Evolutionary conservation across 495 filamentous ascomycete genomes (phyloP), one percentile per base, ranked within the genome.

Genomic region (Geopyxis carbonaria): DNA sequence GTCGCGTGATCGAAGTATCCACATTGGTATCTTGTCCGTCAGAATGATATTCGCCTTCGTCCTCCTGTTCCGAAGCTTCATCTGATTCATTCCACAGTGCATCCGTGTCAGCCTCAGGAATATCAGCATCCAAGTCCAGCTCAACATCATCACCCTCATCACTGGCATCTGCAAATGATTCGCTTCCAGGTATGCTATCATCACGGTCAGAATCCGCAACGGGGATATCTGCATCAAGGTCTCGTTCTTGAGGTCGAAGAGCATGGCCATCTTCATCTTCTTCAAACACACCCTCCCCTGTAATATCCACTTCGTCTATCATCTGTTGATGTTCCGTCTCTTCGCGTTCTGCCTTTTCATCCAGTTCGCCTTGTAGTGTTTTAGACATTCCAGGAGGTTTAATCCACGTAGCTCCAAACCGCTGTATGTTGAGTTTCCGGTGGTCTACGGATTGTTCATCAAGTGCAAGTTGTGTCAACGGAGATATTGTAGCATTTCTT

Each of bases 401-500:
- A 46, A 91, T 73, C 82, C 82, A 91, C 20, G 69, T 70, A 47
- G 64, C 69, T 36, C 82, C 82, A 48, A 82, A 82, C 42, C 73
- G 75, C 14, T 72, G 67, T 27, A 86, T 76, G 48, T 78, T 76
- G 16, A 68, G 62, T 51, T 78, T 79, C 30, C 82, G 75, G 9
- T 69, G 63, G 43, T 70, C 69, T 7, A 82, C 58, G 40, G 70
- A 66, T 40, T 66, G 63, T 56, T 91, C 82, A 55, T 87, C 80
- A 36, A 68, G 56, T 4, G 65, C 64, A 13, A 86, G 64, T 13
- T 72, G 66, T 23, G 72, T 63, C 14, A 89, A 68, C 8, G 56
- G 57, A 3, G 68, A 64, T 44, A 66, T 57, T 47, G 66, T 61
- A 47, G 63, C 43, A 31, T 57, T 39, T 35, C 45, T 27, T 50